Base-by-base conservation (phyloP, 306 rosid species). In the Acacia crassicarpa region DNA sequence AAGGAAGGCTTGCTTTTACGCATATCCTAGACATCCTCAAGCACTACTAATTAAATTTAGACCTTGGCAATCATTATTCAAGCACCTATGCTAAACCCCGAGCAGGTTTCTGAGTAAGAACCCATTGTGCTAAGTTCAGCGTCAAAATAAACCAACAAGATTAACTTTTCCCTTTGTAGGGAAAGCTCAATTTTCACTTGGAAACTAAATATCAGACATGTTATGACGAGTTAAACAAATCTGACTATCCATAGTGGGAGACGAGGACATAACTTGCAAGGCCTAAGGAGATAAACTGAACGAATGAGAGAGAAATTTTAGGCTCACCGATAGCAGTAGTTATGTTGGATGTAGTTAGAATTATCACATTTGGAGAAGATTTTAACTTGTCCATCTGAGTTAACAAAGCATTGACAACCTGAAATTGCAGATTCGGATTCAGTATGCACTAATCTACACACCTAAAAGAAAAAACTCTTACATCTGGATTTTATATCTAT, bases 381-480 rank as follows among this genome's bases (percentile, higher is more conserved):
- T 91, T 95, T 79, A 95, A 87, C 85, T 93, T 95, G 89, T 95
- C 99, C 88, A 95, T 83, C 93, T 95, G 99, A 80, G 99, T 95
- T 48, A 95, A 89, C 61, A 95, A 86, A 8, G 99, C 99, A 85
- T 93, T 95, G 84, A 95, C 99, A 46, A 93, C 99, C 99, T 95
- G 98, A 84, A 59, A 91, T 43, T 32, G 73, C 84, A 75, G 67
- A 77, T 85, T 51, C 80, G 74, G 80, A 81, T 79, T 78, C 71
- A 83, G 84, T 11, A 41, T 46, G 38, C 33, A 73, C 65, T 44
- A 70, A 77, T 44, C 40, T 51, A 77, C 73, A 53, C 62, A 62
- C 49, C 53, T n/a, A 56, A 56, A 53, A 82, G 16, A 15, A 4
- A 15, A 22, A 38, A 51, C 16, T 63, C 56, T 62, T 63, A 17